Percentiles rank a stretch among this genome's conserved stretches.
Evolutionary conservation across 345 rosid species (phyloP).

Genomic region (Eucalyptus melliodora): DNA sequence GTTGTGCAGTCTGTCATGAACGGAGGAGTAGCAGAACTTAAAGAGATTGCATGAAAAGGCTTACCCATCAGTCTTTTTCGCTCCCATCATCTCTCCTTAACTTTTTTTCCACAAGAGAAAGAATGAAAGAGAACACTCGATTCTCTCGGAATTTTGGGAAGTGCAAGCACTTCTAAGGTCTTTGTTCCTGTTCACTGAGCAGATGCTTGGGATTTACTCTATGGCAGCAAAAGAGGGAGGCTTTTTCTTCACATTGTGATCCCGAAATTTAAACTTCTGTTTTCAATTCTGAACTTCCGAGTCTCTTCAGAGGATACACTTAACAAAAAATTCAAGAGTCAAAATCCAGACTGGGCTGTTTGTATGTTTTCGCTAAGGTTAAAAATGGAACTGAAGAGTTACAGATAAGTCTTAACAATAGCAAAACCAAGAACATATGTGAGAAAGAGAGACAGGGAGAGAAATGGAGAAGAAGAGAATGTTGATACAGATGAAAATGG

Average conservation of each 20-base stretch:
- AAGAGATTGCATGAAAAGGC: background rate
- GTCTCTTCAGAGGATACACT: background rate
- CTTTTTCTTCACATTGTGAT: background rate
- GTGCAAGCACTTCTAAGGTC: background rate
- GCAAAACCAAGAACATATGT: background rate
- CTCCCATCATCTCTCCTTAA: background rate
- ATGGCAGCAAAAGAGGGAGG: background rate
- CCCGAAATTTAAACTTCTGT: background rate
- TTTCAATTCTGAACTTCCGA: background rate
- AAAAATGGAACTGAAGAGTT: background rate
- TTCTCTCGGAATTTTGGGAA: background rate
- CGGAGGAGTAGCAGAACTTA: background rate
- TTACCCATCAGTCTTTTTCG: background rate
- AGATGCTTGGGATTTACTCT: background rate
- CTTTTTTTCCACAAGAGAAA: background rate
- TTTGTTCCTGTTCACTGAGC: background rate
- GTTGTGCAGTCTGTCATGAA: background rate
- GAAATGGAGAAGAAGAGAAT: background rate
- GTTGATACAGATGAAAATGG: background rate
- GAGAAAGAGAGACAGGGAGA: background rate
- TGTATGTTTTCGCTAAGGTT: background rate
- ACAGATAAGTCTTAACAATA: background rate
- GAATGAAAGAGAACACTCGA: background rate
- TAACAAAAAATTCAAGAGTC: background rate
- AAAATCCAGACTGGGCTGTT: background rate